Base-by-base conservation (phyloP, 176 grass and related monocot genomes). In the sorghum (Sorghum bicolor) region DNA sequence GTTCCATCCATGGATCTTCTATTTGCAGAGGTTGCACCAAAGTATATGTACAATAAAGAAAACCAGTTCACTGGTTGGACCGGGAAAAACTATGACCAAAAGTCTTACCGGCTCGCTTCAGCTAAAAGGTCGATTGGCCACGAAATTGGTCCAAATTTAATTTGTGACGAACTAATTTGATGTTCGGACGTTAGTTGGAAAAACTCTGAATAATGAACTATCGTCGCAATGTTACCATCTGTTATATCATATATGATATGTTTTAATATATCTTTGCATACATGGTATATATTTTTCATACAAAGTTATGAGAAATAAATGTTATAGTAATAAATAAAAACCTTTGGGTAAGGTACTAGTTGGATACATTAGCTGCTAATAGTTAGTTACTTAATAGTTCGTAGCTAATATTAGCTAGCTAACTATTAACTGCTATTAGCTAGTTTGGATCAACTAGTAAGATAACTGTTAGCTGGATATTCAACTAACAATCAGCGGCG, bases 1-100 rank as follows among this genome's bases (percentile, higher is more conserved):
- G 11, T 32, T 68, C 31, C 37, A 64, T 29, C 25, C 78, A 36
- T 72, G 65, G 41, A 82, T 68, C 65, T 86, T 40, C 2, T 76
- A 30, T 82, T 1, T 57, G 52, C 8, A n/a, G 6, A 22, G n/a
- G n/a, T 24, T 24, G 22, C 53, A 57, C 53, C 6, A 58, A 58
- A 57, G 52, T 57, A n/a, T n/a, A n/a, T n/a, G 3, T 4, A 24
- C 53, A 58, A 24, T 24, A 57, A n/a, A 57, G 14, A 58, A 58
- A 24, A 58, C 10, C 53, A 58, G 53, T 58, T 58, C 22, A 58
- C 22, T 58, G 22, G 8, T 24, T 58, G 20, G 53, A 58, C 8
- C 53, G 3, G 47, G 7, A 58, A 24, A 58, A 58, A 58, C 8
- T 24, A 58, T 24, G 53, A 58, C 53, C 22, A 10, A 57, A 58